A percentile compares a stretch with the other conserved stretches of the same genome.
Conservation (phyloP, 176 grass and related monocot species). For the Saccharum spontaneum region DNA sequence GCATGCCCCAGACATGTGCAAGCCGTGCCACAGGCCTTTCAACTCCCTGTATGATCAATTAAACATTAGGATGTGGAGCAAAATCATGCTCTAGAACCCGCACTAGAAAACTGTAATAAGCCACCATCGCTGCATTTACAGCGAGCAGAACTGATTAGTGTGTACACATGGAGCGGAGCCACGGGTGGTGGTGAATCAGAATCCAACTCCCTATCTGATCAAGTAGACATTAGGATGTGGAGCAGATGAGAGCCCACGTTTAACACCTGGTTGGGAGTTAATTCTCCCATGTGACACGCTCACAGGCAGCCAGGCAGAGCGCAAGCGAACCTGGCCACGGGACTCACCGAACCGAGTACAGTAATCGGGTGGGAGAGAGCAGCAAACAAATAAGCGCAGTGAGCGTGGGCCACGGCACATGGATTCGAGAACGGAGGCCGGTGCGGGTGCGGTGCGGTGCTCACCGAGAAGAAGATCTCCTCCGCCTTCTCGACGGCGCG, state of each 20-base stretch:
- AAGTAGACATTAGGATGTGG: background rate
- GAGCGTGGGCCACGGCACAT: too few relatives aligned
- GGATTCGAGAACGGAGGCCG: constrained; percentile 4
- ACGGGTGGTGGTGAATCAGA: too few relatives aligned
- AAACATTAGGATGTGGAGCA: too few relatives aligned
- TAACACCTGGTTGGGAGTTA: background rate
- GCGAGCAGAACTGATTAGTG: too few relatives aligned
- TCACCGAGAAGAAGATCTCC: constrained; percentile 97
- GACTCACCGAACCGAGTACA: background rate
- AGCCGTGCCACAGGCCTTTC: too few relatives aligned
- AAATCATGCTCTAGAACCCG: too few relatives aligned
- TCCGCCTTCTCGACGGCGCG: constrained; percentile 83
- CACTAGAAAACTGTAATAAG: too few relatives aligned
- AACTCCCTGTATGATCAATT: too few relatives aligned
- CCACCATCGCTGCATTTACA: too few relatives aligned
- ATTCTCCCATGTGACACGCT: background rate
- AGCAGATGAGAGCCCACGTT: background rate
- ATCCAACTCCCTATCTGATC: background rate
- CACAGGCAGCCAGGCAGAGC: too few relatives aligned
- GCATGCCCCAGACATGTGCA: too few relatives aligned
- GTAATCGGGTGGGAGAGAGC: background rate
- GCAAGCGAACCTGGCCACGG: background rate
- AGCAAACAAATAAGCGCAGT: background rate
- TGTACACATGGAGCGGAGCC: too few relatives aligned
- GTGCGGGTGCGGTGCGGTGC: constrained; percentile 46